A percentile compares a stretch with the other conserved stretches of the same genome.
phyloP scores from a whole-genome alignment of 2,329 filamentous ascomycete species.

The Fusarium nematophilum region DNA sequence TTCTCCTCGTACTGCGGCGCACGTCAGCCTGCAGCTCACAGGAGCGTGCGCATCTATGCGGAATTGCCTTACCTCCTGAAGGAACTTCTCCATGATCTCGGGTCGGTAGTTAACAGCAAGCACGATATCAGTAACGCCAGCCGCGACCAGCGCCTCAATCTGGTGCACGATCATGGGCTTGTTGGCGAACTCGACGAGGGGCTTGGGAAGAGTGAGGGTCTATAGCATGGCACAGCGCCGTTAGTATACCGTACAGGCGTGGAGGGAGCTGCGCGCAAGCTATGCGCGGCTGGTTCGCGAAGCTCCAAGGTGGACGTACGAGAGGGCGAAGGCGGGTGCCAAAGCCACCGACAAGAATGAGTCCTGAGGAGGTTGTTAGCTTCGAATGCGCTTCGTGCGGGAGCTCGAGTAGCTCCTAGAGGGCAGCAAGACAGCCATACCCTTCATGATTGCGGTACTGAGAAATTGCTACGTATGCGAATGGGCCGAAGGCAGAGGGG shows the following conservation, averaged over 20 bases:
- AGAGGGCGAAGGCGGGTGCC: constrained; percentile 97
- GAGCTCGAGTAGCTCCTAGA: not conserved
- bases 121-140: constrained; percentile 96
- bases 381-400: not conserved
- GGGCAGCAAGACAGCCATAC: constrained; percentile 36
- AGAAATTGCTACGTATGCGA: constrained; percentile 32
- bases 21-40: constrained; percentile 14
- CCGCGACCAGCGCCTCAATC: constrained; percentile 91
- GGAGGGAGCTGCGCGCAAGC: constrained; percentile 15
- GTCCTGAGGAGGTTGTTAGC: constrained; percentile 67
- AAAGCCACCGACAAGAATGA: constrained; percentile 99
- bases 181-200: constrained; percentile 97
- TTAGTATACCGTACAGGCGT: constrained; percentile 30
- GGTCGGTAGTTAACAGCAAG: constrained; percentile 98
- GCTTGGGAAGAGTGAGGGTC: constrained; percentile 97
- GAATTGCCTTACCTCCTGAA: constrained; percentile 77
- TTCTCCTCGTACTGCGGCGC: constrained; percentile 80
- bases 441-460: constrained; percentile 51
- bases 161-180: constrained; percentile 99
- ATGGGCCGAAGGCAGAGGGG: constrained; percentile 30
- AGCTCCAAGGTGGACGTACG: constrained; percentile 65
- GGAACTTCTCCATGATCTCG: constrained; percentile 94
- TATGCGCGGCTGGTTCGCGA: constrained; percentile 17
- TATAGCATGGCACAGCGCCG: constrained; percentile 51
- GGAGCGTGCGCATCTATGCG: not conserved